Conservation (phyloP, 768 basidiomycete species). For the Gloeostereum incarnatum region DNA sequence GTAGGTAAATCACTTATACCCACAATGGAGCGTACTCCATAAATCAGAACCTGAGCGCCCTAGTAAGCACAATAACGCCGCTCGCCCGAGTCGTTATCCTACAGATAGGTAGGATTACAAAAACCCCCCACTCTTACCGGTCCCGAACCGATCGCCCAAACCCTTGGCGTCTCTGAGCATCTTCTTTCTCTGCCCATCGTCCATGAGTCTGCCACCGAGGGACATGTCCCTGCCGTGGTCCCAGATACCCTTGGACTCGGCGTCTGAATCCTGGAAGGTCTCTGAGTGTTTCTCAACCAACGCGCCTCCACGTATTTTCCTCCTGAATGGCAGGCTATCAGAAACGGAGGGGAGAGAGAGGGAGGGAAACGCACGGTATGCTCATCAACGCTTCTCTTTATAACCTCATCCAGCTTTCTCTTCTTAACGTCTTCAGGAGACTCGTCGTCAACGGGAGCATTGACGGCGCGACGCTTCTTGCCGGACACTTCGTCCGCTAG, state of each 20-base stretch:
- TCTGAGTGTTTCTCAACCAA: constrained; percentile 45
- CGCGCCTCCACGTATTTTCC: constrained; percentile 40
- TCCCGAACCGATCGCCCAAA: constrained; percentile 77
- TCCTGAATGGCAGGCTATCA: constrained; percentile 15
- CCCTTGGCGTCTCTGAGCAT: constrained; percentile 76
- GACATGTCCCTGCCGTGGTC: constrained; percentile 90
- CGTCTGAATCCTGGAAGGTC: constrained; percentile 30
- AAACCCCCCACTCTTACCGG: constrained; percentile 62
- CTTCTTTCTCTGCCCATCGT: constrained; percentile 70
- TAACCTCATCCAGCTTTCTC: constrained; percentile 48
- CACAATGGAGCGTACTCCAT: too few relatives aligned
- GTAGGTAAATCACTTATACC: too few relatives aligned
- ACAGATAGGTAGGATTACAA: too few relatives aligned
- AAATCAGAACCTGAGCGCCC: too few relatives aligned
- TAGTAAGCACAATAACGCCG: too few relatives aligned
- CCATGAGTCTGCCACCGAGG: constrained; percentile 81
- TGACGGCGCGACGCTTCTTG: constrained; percentile 67
- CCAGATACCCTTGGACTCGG: constrained; percentile 69
- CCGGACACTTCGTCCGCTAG: constrained; percentile 94
- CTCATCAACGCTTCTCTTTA: constrained; percentile 65
- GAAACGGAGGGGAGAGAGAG: constrained; percentile 1
- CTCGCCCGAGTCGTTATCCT: too few relatives aligned
- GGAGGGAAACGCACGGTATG: constrained; percentile 50
- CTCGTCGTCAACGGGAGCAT: constrained; percentile 33
- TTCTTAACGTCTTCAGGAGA: constrained; percentile 41